Base-by-base conservation (phyloP, 148 eudicot species). In the Salicornia ramosissima region DNA sequence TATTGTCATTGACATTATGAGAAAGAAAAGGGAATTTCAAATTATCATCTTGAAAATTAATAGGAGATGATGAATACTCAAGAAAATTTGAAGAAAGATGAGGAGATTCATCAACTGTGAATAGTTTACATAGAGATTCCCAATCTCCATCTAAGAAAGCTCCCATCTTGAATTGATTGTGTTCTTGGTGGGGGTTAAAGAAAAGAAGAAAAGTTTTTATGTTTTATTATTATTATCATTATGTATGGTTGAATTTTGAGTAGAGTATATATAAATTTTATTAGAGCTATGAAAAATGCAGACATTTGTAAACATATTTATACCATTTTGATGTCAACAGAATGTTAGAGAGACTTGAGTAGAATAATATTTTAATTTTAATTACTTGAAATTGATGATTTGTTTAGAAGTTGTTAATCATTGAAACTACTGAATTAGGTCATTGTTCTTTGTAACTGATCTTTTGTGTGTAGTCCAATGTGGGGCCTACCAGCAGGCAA, bases 111-210 rank as follows among this genome's bases (percentile, higher is more conserved):
- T 76, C 74, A 3, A 36, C 34, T 39, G 82, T 64, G 58, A 88
- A 81, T 63, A 88, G 70, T 77, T 75, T 82, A 72, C 75, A 74
- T 54, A 85, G 61, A 1, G 82, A 80, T n/a, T 80, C 89, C 81
- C 81, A 83, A 26, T 88, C 87, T 67, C 80, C 84, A 33, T 82
- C 80, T 46, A 75, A 42, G 66, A 80, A 82, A 28, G 75, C 70
- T 56, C 80, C 84, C 47, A 79, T 62, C 15, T 80, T 83, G n/a
- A n/a, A n/a, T n/a, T n/a, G n/a, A n/a, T n/a, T n/a, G n/a, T n/a
- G n/a, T n/a, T n/a, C n/a, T 74, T 58, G 53, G 60, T 40, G 0
- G n/a, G n/a, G n/a, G n/a, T n/a, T n/a, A n/a, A n/a, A n/a, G n/a
- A n/a, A n/a, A n/a, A n/a, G n/a, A n/a, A n/a, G n/a, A n/a, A n/a